Evolutionary conservation across 106 monocot species (phyloP), one percentile per base, ranked within the genome.

Genomic region (Hemerocallis citrina): DNA sequence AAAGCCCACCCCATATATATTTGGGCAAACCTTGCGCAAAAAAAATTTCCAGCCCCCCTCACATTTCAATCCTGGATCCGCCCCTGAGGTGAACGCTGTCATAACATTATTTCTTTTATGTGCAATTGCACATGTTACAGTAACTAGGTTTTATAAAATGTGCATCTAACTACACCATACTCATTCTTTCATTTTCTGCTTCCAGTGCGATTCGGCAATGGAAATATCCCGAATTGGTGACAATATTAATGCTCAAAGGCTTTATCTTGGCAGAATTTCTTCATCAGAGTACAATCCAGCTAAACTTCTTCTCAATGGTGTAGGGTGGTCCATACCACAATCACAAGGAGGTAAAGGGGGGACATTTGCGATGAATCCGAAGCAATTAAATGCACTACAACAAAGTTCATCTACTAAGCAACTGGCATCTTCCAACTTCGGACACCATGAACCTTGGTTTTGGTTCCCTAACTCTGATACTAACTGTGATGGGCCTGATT

Each of bases 281-380:
- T 67, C 79, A 21, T 71, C 66, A 6, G 78, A 78, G 7, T 79
- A 84, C 57, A 79, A 70, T 73, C 83, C 95, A 43, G 71, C 86
- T n/a, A 96, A 82, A 71, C 47, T 92, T 27, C 65, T 91, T 55
- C 72, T 90, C 11, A 86, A 73, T 72, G 95, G 89, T 22, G 86
- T 74, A 59, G 90, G 90, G 3, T 95, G 95, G 95, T 95, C 86
- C 35, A 61, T 79, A 55, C 95, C 95, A 52, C 95, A 90, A 77
- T 79, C 81, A 27, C 84, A 96, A 68, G 70, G 68, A 47, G 39
- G 50, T 65, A 81, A 50, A 77, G 57, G 61, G 24, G 67, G 76
- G 47, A 62, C 63, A 62, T 47, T 39, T 54, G 12, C 56, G 17
- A 39, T 62, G 14, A 65, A 63, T 72, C 33, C 44, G 55, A 83